These are phyloP conservation scores for Mycosphaerella sp. DNA, from an alignment of 2,329 filamentous ascomycete genomes.

Conservation along the genomic window DNA sequence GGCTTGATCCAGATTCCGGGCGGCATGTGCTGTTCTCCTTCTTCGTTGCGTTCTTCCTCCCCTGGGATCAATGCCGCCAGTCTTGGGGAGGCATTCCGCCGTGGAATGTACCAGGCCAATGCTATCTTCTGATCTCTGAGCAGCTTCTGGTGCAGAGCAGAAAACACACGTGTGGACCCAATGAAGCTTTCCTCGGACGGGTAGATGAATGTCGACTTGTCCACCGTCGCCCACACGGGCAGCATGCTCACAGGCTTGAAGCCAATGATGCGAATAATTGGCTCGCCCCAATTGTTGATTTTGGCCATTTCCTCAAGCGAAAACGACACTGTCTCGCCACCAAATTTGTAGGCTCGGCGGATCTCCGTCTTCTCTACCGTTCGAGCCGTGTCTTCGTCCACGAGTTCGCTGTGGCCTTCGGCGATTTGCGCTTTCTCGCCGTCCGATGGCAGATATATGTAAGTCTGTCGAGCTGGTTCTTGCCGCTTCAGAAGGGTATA, in stretches of 20 bases:
- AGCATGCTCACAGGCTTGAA: slow-evolving; percentile 77
- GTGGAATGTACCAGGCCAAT: slow-evolving; percentile 82
- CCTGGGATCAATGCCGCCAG: slow-evolving; percentile 79
- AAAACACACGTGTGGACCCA: slow-evolving; percentile 87
- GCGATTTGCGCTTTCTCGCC: slow-evolving; percentile 82
- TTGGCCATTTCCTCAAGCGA: slow-evolving; percentile 72
- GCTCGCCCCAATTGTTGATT: slow-evolving; percentile 73
- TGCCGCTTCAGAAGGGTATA: slow-evolving; percentile 86
- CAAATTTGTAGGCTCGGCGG: slow-evolving; percentile 92
- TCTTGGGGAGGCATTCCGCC: slow-evolving; percentile 70
- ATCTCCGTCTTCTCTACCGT: slow-evolving; percentile 74
- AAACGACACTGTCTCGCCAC: slow-evolving; percentile 82
- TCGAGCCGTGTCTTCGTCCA: slow-evolving; percentile 70
- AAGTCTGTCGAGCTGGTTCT: slow-evolving; percentile 71
- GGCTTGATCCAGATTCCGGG: slow-evolving; percentile 84
- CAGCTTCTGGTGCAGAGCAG: slow-evolving; percentile 82
- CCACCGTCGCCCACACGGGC: slow-evolving; percentile 76
- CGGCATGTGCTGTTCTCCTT: slow-evolving; percentile 64
- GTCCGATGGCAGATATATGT: slow-evolving; percentile 65
- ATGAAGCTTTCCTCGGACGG: slow-evolving; percentile 85
- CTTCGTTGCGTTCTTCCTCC: slow-evolving; percentile 57
- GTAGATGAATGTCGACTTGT: slow-evolving; percentile 87
- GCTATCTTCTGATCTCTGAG: slow-evolving; percentile 72
- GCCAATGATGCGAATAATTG: slow-evolving; percentile 80
- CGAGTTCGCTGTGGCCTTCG: slow-evolving; percentile 62